Base-by-base conservation (phyloP, 2,329 filamentous ascomycete species). In the Alternaria solani region DNA sequence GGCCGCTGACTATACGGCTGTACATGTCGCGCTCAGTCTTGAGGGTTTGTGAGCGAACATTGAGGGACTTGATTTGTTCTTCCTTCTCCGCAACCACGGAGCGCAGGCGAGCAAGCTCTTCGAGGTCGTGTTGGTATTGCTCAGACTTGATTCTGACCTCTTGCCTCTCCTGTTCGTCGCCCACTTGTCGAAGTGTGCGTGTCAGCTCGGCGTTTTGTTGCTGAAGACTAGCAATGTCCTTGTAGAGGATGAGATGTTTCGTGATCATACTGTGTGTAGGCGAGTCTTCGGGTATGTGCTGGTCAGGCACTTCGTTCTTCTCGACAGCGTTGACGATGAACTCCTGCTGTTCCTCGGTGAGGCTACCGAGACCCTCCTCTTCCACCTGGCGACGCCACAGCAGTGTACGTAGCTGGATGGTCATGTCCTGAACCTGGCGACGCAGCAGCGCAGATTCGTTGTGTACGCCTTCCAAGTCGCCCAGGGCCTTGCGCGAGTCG, bases 1-100 rank as follows among this genome's bases (percentile, higher is more conserved):
- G 86, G 63, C 95, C 91, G 67, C 94, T 91, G 30, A 97, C 86
- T 83, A 98, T 94, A 53, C 94, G 93, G 23, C 94, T 89, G 89
- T 97, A 98, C 88, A 97, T 97, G 75, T 99, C 94, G 63, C 95
- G 90, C 81, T 99, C 95, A 71, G 93, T 92, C 75, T 95, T 93
- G 77, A 96, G 97, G 77, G 92, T 96, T 81, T 97, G 92, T 65
- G 93, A 91, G 58, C 94, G 92, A 30, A 91, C 88, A 43, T 91
- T 88, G 66, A 97, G 89, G 12, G 91, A 91, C 67, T 90, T 88
- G 53, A 96, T 88, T 75, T 97, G 93, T 65, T 97, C 94, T 59
- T 92, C 89, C 77, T 89, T 94, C 77, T 91, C 88, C 66, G 90
- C 86, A 25, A 96, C 85, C 66, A 93, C 89, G 54, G 89, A 87